Evolutionary conservation across 352 stramenopile genomes (phyloP), one percentile per base, ranked within the genome.

Genomic region (Pythium rishiriense): DNA sequence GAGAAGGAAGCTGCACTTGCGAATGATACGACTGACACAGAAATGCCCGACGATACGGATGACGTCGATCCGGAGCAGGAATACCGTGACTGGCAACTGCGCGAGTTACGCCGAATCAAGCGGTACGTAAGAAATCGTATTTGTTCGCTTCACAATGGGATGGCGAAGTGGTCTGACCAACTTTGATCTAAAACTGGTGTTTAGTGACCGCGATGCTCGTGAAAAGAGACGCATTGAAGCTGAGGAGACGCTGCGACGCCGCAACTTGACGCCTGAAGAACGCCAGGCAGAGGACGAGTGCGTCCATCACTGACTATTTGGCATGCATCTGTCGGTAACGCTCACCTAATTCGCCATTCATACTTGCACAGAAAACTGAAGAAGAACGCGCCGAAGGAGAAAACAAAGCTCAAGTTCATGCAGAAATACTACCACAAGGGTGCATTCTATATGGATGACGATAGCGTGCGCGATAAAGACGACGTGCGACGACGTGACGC

Each of bases 381-480:
- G 68, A 88, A 87, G 39, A 91, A 90, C 42, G 70, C 83, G 52
- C 80, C 82, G 0, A 90, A 91, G 56, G 81, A 90, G 47, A 95
- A 95, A 69, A 74, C 70, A 43, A 97, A 97, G 72, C 88, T 88
- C 53, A 97, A 96, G 62, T 98, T 98, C 74, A 87, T 98, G 78
- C 97, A 99, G 66, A 98, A 98, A 58, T 99, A 99, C 70, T 98
- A 99, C 75, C 97, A 99, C 79, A 98, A 98, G 68, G 97, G 97
- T 42, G 96, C 94, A 0, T 99, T 99, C 61, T 99, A 98, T 70
- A 96, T 99, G 81, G 97, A 98, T 64, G 93, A 98, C 19, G 78
- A 93, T 41, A 98, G 94, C 56, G 76, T 97, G 24, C 69, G 81
- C 41, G 80, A 88, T 22, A 88, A 96, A 57, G 70, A 93, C 62